Base-by-base conservation (phyloP, 495 filamentous ascomycete genomes). In the Penicillium macrosclerotiorum region DNA sequence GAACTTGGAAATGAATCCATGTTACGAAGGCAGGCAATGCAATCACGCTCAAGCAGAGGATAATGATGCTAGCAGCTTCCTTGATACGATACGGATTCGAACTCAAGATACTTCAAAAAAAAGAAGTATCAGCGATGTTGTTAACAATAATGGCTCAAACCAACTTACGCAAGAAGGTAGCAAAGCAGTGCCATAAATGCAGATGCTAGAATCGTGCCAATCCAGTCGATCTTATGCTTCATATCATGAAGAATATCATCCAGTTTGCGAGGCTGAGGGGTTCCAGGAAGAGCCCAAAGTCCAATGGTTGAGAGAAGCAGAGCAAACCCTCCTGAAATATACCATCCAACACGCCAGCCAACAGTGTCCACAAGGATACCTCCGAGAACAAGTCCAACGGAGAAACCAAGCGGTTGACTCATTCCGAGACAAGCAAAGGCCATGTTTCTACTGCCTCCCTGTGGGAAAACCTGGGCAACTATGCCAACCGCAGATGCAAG, bases 281-380 rank as follows among this genome's bases (percentile, higher is more conserved):
- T 41, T 0, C 38, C 38, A 9, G 38, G 38, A 18, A 41, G 25
- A 3, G 38, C 38, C 38, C 38, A 77, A 35, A 5, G 37, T 51
- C 57, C 61, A 71, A n/a, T n/a, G 14, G 67, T 17, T 1, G 68
- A 67, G 5, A 73, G 22, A 0, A 62, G 47, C 8, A 72, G 54
- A 8, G 67, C 44, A 7, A 60, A 24, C 3, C 57, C 45, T 26
- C 68, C 69, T 22, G 76, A 33, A 11, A 72, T 64, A 40, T 71
- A 63, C 45, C 71, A 79, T 0, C 64, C 69, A 64, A 63, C 75
- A 27, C 64, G 47, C 76, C 76, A 79, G 18, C 72, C 72, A n/a
- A 73, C 59, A 14, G 64, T 68, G 17, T 70, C 66, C 2, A 67
- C 52, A 16, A 78, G 59, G 0, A 78, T 50, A 35, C 76, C 75